A percentile compares a stretch with the other conserved stretches of the same genome.
Conservation (phyloP, 75 land plant genomes). For the Pinus taeda region DNA sequence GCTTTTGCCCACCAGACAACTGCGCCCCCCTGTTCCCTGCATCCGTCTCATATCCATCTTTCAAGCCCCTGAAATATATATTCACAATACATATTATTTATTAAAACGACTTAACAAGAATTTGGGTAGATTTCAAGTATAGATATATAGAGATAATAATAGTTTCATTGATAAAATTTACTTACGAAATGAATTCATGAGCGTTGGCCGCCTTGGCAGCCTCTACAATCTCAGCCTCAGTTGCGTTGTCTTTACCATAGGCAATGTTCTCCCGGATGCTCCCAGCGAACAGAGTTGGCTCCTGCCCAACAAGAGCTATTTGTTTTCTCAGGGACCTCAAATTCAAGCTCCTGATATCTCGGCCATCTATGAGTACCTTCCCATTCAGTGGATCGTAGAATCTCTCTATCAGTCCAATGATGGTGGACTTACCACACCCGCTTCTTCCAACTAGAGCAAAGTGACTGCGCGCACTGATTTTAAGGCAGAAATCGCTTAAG, state of each 20-base stretch:
- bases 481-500: slow-evolving; percentile 41
- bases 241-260: slow-evolving; percentile 45
- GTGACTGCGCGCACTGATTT: slow-evolving; percentile 43
- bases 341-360: slow-evolving; percentile 46
- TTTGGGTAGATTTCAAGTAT: background rate
- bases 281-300: slow-evolving; percentile 69
- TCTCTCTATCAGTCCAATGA: slow-evolving; percentile 62
- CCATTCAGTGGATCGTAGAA: slow-evolving; percentile 72
- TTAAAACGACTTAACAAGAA: background rate
- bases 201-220: slow-evolving; percentile 71
- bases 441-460: slow-evolving; percentile 71
- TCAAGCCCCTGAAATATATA: slow-evolving; percentile 12
- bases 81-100: background rate
- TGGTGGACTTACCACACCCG: slow-evolving; percentile 79
- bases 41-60: slow-evolving; percentile 63
- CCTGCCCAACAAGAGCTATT: slow-evolving; percentile 71
- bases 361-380: slow-evolving; percentile 39
- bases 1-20: slow-evolving; percentile 49
- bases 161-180: too few relatives aligned
- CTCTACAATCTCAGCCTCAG: slow-evolving; percentile 54
- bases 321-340: slow-evolving; percentile 40
- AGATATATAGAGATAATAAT: too few relatives aligned
- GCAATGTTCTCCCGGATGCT: slow-evolving; percentile 66
- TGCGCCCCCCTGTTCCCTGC: slow-evolving; percentile 63
- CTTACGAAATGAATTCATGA: slow-evolving; percentile 65